Base-by-base conservation (phyloP, 805 yeast genomes). In the Diddensiella transvaalensis region DNA sequence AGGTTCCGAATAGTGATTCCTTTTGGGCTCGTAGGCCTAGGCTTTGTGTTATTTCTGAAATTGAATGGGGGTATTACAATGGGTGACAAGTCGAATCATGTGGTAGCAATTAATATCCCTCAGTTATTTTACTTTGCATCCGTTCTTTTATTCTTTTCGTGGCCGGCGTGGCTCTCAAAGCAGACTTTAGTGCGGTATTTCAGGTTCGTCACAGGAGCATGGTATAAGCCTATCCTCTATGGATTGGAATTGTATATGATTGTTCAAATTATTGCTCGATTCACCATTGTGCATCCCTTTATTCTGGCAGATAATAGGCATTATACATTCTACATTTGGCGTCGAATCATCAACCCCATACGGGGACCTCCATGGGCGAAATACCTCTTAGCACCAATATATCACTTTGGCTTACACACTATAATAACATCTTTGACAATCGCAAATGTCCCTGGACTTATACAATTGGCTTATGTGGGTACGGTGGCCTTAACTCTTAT, bases 291-390 rank as follows among this genome's bases (percentile, higher is more conserved):
- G 2, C 99, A 93, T 64, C 97, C 97, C 4, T 93, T 91, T 64
- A 65, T 93, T 35, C 72, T 91, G 39, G 95, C 98, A 0, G 99
- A 93, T 65, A 93, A 93, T 68, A 78, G 99, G 58, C 99, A 93
- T 66, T 88, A 82, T 63, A 82, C 96, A 0, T 93, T 93, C 64
- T 93, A 93, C 66, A 67, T 93, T 32, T 87, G 86, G 78, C 78
- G 81, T 48, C 77, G 76, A 49, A 59, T 93, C 22, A 76, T 91
- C 40, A 67, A 77, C 55, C 68, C 72, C 19, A n/a, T n/a, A n/a
- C 32, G 11, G 13, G 13, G 13, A 8, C 32, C 13, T 8, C 70
- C 48, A 2, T 49, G 48, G 47, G 71, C 79, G 17, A 70, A 77
- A 46, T 69, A 74, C 48, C 56, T 79, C 3, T 62, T 82, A 53